A percentile compares a stretch with the other conserved stretches of the same genome.
These are phyloP conservation scores for Crassisporium funariophilum DNA, from an alignment of 768 basidiomycete species.

Conservation along the genomic window DNA sequence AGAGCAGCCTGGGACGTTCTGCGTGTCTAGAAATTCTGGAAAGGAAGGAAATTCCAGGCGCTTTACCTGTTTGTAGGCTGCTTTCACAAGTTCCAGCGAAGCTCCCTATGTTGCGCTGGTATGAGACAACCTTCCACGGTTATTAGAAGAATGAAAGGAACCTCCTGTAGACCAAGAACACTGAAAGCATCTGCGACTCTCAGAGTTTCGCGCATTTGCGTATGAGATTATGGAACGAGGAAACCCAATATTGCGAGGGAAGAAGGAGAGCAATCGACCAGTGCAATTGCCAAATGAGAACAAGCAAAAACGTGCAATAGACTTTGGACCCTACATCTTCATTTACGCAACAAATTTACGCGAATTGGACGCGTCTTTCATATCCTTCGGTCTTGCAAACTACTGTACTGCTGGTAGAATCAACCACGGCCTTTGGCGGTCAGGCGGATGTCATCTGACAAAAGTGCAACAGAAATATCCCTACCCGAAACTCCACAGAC, in stretches of 20 bases:
- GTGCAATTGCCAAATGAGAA: constrained; percentile 26
- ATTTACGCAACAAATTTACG: too few relatives aligned
- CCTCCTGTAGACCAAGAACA: constrained; percentile 58
- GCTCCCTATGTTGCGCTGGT: constrained; percentile 46
- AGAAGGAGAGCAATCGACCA: constrained; percentile 2
- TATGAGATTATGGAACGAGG: constrained; percentile 5
- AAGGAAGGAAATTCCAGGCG: neutral
- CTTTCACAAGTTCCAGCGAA: constrained; percentile 65
- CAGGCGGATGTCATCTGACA: constrained; percentile 7
- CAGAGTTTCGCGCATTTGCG: constrained; percentile 8
- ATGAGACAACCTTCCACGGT: constrained; percentile 8
- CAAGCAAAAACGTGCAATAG: constrained; percentile 1
- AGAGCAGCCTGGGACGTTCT: constrained; percentile 52
- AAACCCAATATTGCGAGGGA: constrained; percentile 10
- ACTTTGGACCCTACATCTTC: too few relatives aligned
- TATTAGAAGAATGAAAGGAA: constrained; percentile 21
- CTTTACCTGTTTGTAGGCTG: constrained; percentile 67
- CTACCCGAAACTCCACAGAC: constrained; percentile 1
- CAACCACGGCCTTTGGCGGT: too few relatives aligned
- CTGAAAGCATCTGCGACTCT: constrained; percentile 36
- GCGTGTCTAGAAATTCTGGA: constrained; percentile 1
- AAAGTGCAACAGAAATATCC: constrained; percentile 7
- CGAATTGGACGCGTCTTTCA: constrained; percentile 3
- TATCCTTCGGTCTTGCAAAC: neutral
- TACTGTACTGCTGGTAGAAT: too few relatives aligned